These are phyloP conservation scores for Spergularia marina DNA, from an alignment of 148 eudicot species.

Conservation along the genomic window DNA sequence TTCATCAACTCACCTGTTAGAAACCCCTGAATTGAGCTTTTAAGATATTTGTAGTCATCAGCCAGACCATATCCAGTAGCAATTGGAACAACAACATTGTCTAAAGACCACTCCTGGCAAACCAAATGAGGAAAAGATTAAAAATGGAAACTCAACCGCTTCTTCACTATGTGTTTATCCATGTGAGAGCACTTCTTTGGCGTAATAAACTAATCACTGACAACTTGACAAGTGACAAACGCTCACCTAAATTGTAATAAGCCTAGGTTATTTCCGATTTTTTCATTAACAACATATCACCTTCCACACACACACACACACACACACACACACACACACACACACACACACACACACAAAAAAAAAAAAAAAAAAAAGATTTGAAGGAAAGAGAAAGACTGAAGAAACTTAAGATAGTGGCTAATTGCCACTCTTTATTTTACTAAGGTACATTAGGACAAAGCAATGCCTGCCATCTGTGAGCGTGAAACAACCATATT, in stretches of 20 bases:
- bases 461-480: neutral
- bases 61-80: slow-evolving; percentile 71
- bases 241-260: neutral
- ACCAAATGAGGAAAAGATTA: slow-evolving; percentile 3
- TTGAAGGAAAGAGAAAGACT: neutral
- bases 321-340: too few relatives aligned
- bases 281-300: neutral
- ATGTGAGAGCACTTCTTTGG: neutral
- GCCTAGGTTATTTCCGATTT: neutral
- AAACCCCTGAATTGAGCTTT: slow-evolving; percentile 71
- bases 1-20: slow-evolving; percentile 54
- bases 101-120: slow-evolving; percentile 79
- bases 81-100: slow-evolving; percentile 74
- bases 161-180: too few relatives aligned
- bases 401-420: neutral
- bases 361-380: too few relatives aligned
- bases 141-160: neutral
- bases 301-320: too few relatives aligned
- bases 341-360: too few relatives aligned
- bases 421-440: neutral
- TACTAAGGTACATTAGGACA: neutral
- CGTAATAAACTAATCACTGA: neutral
- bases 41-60: slow-evolving; percentile 73
- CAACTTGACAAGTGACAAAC: too few relatives aligned
- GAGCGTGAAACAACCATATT: neutral